Evolutionary conservation across 225 moss, liverwort and hornwort genomes (phyloP), one percentile per base, ranked within the genome.

Genomic region (Climacium dendroides): DNA sequence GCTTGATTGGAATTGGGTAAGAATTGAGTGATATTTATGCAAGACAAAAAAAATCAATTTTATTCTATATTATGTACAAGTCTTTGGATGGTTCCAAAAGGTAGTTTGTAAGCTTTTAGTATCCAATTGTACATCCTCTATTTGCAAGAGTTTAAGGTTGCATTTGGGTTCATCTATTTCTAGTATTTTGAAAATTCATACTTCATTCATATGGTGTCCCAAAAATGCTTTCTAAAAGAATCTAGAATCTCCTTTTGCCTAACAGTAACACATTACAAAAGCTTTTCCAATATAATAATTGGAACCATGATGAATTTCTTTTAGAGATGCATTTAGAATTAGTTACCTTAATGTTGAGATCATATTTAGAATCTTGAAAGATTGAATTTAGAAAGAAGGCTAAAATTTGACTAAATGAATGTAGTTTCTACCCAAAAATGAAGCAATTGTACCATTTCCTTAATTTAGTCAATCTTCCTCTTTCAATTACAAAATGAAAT

Each of bases 331-430:
- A 70, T 25, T 39, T 41, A 41, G 14, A 7, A 14, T 37, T 24
- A 39, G 11, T 70, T 41, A 41, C 41, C 1, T 37, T 37, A 34
- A 37, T 41, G 3, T 25, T 41, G 41, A 14, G 14, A 39, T 41
- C 7, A 41, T 70, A 14, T 41, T 41, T 25, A 13, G 70, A 70
- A 70, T 41, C 41, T 41, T 13, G 1, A 9, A 23, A 23, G 7
- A 37, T 37, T 1, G 0, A 22, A 12, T 7, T 37, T 22, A 6
- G 0, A 1, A 67, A 67, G 34, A 37, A 4, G 12, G 37, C 0
- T n/a, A 1, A 20, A 65, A 65, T 8, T 0, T 43, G 0, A 26
- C 1, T 14, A 1, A 70, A 5, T 41, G 26, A 70, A 24, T 14
- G 39, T 5, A 25, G 41, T 41, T 70, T 70, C 5, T 70, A 70